Conservation (phyloP, 2,329 filamentous ascomycete genomes). For the Epichloe bromicola region DNA sequence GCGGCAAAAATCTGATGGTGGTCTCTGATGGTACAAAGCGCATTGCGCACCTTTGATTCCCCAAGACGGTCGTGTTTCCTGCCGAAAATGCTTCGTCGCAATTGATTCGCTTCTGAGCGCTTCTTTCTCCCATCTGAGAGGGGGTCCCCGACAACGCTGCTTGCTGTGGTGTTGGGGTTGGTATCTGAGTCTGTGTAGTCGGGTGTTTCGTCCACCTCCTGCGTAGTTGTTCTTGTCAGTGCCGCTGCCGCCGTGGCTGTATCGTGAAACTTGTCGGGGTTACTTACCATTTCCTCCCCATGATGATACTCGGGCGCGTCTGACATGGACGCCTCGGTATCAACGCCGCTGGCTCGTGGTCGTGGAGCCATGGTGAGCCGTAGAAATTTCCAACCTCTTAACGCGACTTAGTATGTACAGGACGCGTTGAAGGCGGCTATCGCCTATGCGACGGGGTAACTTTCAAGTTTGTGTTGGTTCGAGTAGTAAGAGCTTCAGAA, state of each 20-base stretch:
- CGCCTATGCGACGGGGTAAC: not conserved
- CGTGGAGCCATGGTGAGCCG: conserved; percentile 39
- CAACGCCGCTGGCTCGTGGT: conserved; percentile 37
- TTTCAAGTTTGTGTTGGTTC: not conserved
- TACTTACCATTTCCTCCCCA: conserved; percentile 37
- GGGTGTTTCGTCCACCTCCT: conserved; percentile 53
- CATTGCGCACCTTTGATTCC: conserved; percentile 64
- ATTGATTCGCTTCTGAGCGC: conserved; percentile 74
- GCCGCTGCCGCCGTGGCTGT: not conserved
- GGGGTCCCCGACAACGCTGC: conserved; percentile 71
- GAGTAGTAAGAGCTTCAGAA: not conserved
- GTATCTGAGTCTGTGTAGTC: conserved; percentile 56
- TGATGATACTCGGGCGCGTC: conserved; percentile 39
- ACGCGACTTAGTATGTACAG: conserved; percentile 34
- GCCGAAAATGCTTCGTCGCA: conserved; percentile 84
- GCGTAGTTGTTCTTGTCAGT: not conserved
- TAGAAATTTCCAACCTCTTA: conserved; percentile 26
- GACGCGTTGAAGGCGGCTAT: conserved; percentile 29
- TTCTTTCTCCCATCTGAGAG: conserved; percentile 67
- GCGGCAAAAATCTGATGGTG: not conserved
- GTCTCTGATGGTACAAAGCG: conserved; percentile 3
- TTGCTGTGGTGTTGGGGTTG: conserved; percentile 59
- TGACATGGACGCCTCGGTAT: conserved; percentile 50
- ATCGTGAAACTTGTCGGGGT: not conserved
- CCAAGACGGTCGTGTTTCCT: conserved; percentile 89